Evolutionary conservation across 2,329 filamentous ascomycete genomes (phyloP).

Genomic region (Claviceps sp.): DNA sequence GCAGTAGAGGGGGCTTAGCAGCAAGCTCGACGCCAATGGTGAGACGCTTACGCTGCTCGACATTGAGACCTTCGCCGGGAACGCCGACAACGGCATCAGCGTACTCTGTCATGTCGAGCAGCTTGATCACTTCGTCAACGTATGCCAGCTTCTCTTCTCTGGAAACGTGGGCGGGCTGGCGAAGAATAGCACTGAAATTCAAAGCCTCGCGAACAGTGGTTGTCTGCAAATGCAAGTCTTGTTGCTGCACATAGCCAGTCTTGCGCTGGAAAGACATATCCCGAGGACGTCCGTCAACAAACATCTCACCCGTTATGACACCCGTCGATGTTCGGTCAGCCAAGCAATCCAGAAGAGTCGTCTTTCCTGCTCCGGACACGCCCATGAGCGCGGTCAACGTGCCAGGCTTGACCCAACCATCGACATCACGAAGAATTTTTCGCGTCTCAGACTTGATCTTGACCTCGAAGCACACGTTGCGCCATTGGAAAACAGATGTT

Average conservation of each 20-base stretch:
- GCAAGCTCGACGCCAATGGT: conserved; percentile 95
- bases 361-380: conserved; percentile 87
- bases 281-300: conserved; percentile 49
- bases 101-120: conserved; percentile 81
- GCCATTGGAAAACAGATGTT: conserved; percentile 76
- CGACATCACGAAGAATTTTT: conserved; percentile 70
- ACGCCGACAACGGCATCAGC: conserved; percentile 86
- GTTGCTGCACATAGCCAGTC: conserved; percentile 85
- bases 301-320: conserved; percentile 74
- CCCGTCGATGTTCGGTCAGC: conserved; percentile 81
- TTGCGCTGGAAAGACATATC: conserved; percentile 82
- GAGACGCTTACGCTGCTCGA: conserved; percentile 59
- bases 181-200: conserved; percentile 71
- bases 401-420: conserved; percentile 89
- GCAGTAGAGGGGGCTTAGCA: conserved; percentile 75
- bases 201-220: conserved; percentile 80
- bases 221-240: conserved; percentile 76
- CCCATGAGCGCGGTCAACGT: conserved; percentile 85
- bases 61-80: conserved; percentile 71
- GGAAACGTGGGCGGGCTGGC: conserved; percentile 65
- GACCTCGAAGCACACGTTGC: conserved; percentile 62
- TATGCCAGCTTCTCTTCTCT: conserved; percentile 70
- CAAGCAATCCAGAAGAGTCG: conserved; percentile 74
- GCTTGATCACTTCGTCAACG: conserved; percentile 79
- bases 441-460: conserved; percentile 67